phyloP scores from a whole-genome alignment of 2,329 filamentous ascomycete genomes.

The Nothomitra cinnamomea region DNA sequence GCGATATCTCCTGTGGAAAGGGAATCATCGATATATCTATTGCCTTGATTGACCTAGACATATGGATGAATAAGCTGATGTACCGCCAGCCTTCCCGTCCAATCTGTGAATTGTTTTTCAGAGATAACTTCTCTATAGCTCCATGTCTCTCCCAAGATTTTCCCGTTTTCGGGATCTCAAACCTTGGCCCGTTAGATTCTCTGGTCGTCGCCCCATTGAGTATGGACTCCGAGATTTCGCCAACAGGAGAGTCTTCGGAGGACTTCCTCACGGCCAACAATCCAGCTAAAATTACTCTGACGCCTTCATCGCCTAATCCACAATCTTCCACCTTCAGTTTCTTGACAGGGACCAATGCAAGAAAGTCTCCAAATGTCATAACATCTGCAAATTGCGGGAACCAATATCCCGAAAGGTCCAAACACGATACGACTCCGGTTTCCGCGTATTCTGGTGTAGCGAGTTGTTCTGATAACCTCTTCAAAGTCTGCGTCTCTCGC shows the following conservation, averaged over 20 bases:
- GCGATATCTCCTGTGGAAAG: conserved; percentile 39
- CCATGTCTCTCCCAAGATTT: conserved; percentile 40
- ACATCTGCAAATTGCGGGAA: conserved; percentile 63
- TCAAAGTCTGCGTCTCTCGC: conserved; percentile 79
- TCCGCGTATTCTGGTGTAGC: conserved; percentile 48
- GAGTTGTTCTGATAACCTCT: conserved; percentile 81
- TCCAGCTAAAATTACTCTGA: conserved; percentile 73
- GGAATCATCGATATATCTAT: conserved; percentile 75
- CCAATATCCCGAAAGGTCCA: conserved; percentile 73
- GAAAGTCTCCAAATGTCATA: conserved; percentile 76
- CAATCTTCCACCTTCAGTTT: conserved; percentile 78
- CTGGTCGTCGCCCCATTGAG: conserved; percentile 7
- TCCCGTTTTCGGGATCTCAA: conserved; percentile 14
- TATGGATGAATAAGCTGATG: conserved; percentile 74
- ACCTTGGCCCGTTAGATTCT: conserved; percentile 19
- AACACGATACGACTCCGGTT: conserved; percentile 60
- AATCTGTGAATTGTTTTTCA: conserved; percentile 81
- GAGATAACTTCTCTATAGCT: conserved; percentile 67
- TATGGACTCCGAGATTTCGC: neutral
- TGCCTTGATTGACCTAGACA: conserved; percentile 71
- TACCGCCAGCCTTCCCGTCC: conserved; percentile 81
- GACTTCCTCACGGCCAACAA: conserved; percentile 53
- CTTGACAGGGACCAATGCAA: conserved; percentile 81
- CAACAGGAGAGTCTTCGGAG: neutral
- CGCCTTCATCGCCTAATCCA: conserved; percentile 68